These are phyloP conservation scores for Sclerotinia sclerotiorum DNA, from an alignment of 2,329 filamentous ascomycete genomes.

Conservation along the genomic window DNA sequence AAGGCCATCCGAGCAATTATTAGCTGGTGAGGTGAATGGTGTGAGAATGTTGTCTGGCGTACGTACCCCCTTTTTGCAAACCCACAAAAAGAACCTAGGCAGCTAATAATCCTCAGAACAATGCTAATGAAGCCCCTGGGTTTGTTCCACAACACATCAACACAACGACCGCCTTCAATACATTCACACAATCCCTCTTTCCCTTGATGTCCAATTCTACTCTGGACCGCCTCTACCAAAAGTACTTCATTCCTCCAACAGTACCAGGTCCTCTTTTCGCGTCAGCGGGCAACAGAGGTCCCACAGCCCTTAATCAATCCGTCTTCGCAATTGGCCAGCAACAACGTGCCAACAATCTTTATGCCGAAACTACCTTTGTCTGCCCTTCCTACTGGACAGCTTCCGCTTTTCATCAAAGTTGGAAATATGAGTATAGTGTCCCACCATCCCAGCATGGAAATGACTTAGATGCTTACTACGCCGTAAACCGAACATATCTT, in stretches of 20 bases:
- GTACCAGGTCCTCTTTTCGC: slow-evolving; percentile 33
- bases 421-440: slow-evolving; percentile 48
- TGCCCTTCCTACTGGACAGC: slow-evolving; percentile 55
- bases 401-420: slow-evolving; percentile 44
- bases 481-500: slow-evolving; percentile 28
- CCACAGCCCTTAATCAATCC: slow-evolving; percentile 47
- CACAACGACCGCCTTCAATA: slow-evolving; percentile 44
- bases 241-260: slow-evolving; percentile 33
- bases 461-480: slow-evolving; percentile 42
- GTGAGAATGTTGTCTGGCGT: slow-evolving; percentile 30
- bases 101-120: slow-evolving; percentile 40
- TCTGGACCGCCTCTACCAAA: slow-evolving; percentile 36
- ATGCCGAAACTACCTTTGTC: slow-evolving; percentile 50
- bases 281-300: slow-evolving; percentile 40
- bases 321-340: slow-evolving; percentile 49
- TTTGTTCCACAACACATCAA: slow-evolving; percentile 49
- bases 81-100: neutral
- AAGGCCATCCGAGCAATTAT: slow-evolving; percentile 39
- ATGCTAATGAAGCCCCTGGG: slow-evolving; percentile 50
- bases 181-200: slow-evolving; percentile 45
- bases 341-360: slow-evolving; percentile 45
- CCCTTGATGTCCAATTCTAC: slow-evolving; percentile 45
- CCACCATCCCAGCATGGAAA: slow-evolving; percentile 42
- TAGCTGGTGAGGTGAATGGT: slow-evolving; percentile 39
- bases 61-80: neutral